Evolutionary conservation across 768 basidiomycete species (phyloP).

Genomic region (Solioccasus polychromus): DNA sequence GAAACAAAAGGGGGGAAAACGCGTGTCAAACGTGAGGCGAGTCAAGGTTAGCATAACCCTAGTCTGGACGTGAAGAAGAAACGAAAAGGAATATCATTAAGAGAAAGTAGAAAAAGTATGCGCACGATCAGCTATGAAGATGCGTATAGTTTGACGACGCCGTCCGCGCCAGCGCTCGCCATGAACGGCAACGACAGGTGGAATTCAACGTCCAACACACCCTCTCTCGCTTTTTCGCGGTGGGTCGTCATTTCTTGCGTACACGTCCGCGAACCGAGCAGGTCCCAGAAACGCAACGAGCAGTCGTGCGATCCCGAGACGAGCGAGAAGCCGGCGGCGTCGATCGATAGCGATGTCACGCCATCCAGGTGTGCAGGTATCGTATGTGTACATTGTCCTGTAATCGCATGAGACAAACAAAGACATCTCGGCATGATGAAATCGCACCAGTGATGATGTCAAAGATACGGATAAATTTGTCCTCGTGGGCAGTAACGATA

Average conservation of each 20-base stretch:
- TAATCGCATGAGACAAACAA: background rate
- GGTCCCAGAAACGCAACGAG: conserved; percentile 92
- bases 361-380: conserved; percentile 90
- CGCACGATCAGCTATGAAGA: conserved; percentile 49
- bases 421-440: background rate
- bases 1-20: background rate
- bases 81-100: background rate
- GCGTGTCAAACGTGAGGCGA: conserved; percentile 11
- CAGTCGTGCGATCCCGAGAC: conserved; percentile 93
- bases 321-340: conserved; percentile 81
- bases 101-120: background rate
- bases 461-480: conserved; percentile 89
- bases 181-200: conserved; percentile 81
- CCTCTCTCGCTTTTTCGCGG: conserved; percentile 86
- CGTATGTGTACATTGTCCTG: conserved; percentile 85
- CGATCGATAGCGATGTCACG: conserved; percentile 87
- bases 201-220: conserved; percentile 85
- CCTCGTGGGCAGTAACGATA: conserved; percentile 89
- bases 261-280: conserved; percentile 75
- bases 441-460: conserved; percentile 75
- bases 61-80: too few relatives aligned
- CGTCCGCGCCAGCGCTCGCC: conserved; percentile 95
- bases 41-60: conserved; percentile 13
- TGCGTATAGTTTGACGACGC: conserved; percentile 87
- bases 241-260: conserved; percentile 89